phyloP scores from a whole-genome alignment of 2,329 filamentous ascomycete genomes.

The Scleromitrula shiraiana region DNA sequence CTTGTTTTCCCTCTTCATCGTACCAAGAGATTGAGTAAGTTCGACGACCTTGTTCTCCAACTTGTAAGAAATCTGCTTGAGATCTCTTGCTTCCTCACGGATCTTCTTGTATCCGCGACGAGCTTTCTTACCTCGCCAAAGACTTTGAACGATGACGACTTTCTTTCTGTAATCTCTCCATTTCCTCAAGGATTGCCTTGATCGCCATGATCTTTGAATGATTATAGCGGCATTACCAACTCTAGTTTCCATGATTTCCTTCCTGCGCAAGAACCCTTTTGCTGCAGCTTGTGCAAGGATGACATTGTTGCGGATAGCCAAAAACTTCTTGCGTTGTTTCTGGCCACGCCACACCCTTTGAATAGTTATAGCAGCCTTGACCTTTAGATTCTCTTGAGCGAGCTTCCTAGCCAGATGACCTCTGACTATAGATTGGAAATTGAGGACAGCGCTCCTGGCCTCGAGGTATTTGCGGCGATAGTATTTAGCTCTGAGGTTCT shows the following conservation, averaged over 20 bases:
- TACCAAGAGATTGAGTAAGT: constrained; percentile 85
- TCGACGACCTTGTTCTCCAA: constrained; percentile 99
- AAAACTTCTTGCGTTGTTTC: constrained; percentile 77
- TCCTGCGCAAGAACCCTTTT: constrained; percentile 86
- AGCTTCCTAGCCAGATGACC: constrained; percentile 70
- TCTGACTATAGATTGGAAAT: constrained; percentile 69
- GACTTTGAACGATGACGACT: constrained; percentile 79
- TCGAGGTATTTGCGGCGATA: constrained; percentile 88
- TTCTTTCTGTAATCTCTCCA: constrained; percentile 90
- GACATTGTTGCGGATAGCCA: constrained; percentile 71
- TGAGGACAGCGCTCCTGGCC: constrained; percentile 71
- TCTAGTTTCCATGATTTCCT: constrained; percentile 87
- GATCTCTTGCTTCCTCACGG: constrained; percentile 90
- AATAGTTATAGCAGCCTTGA: constrained; percentile 87
- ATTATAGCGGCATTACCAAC: constrained; percentile 83
- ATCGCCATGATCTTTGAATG: constrained; percentile 87
- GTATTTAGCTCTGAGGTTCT: constrained; percentile 93
- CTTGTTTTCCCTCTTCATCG: constrained; percentile 94
- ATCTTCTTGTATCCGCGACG: constrained; percentile 81
- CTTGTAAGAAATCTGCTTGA: constrained; percentile 99
- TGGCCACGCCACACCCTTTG: constrained; percentile 92
- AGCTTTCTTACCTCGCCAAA: constrained; percentile 82
- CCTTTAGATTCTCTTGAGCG: constrained; percentile 71
- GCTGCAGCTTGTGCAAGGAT: constrained; percentile 82
- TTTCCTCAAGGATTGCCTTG: constrained; percentile 64